Evolutionary conservation across 2,329 filamentous ascomycete genomes (phyloP).

Genomic region (Fusarium tjaetaba): DNA sequence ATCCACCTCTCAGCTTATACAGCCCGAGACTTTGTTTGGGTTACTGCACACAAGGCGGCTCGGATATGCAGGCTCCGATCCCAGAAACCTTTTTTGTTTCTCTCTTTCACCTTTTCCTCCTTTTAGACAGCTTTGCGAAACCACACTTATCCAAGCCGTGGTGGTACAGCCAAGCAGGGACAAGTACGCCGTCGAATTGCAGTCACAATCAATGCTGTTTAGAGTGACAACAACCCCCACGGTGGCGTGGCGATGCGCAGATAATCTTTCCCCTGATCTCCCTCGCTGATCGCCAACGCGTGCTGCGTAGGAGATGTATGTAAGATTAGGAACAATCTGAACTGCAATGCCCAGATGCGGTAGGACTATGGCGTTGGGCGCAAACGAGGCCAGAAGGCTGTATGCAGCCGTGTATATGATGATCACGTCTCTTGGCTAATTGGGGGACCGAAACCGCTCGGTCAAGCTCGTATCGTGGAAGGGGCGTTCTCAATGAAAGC

Average conservation of each 20-base stretch:
- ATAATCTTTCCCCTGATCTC: conserved; percentile 26
- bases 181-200: conserved; percentile 36
- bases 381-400: conserved; percentile 34
- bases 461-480: conserved; percentile 48
- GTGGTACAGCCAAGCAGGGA: conserved; percentile 47
- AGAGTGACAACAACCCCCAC: conserved; percentile 33
- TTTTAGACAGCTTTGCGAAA: conserved; percentile 45
- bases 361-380: conserved; percentile 38
- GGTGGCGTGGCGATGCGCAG: conserved; percentile 35
- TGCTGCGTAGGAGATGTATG: conserved; percentile 29
- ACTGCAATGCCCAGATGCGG: conserved; percentile 29
- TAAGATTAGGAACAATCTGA: conserved; percentile 18
- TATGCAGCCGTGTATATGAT: conserved; percentile 40
- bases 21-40: conserved; percentile 26
- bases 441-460: conserved; percentile 40
- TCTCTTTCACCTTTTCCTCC: conserved; percentile 36
- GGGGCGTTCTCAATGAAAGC: conserved; percentile 28
- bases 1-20: conserved; percentile 37
- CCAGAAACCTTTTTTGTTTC: conserved; percentile 35
- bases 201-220: conserved; percentile 26
- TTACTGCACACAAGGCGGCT: conserved; percentile 43
- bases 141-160: conserved; percentile 47
- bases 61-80: conserved; percentile 47
- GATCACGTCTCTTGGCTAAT: conserved; percentile 36
- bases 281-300: conserved; percentile 23